Conservation (phyloP, 768 basidiomycete species). For the Dioszegia hungarica region DNA sequence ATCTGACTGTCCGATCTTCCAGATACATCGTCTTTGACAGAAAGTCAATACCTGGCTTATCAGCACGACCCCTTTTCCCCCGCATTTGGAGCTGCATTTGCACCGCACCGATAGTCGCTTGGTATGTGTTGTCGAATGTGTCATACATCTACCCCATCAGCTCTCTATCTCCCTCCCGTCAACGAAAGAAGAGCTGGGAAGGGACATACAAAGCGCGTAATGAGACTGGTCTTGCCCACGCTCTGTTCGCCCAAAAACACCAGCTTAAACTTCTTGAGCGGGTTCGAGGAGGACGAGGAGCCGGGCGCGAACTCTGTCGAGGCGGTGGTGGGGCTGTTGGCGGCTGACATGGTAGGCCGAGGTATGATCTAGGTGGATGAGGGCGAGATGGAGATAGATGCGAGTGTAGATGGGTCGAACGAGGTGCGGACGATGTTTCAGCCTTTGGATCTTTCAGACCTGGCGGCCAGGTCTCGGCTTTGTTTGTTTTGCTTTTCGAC, state of each 20-base stretch:
- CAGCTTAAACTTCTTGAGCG: conserved; percentile 82
- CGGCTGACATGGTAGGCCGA: neutral
- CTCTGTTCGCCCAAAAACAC: conserved; percentile 94
- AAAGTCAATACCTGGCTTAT: conserved; percentile 75
- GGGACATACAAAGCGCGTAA: conserved; percentile 67
- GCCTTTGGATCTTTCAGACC: too few relatives aligned
- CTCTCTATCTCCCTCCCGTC: neutral
- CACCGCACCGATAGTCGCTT: conserved; percentile 48
- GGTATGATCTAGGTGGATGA: too few relatives aligned
- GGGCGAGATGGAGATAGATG: neutral
- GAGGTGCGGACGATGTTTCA: too few relatives aligned
- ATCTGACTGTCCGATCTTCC: conserved; percentile 92
- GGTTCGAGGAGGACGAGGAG: conserved; percentile 23
- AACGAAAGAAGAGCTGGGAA: neutral
- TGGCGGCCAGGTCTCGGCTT: too few relatives aligned
- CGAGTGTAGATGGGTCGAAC: neutral
- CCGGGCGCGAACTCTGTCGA: neutral
- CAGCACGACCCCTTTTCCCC: neutral
- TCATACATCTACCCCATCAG: conserved; percentile 75
- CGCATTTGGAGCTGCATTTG: neutral
- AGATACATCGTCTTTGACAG: conserved; percentile 99
- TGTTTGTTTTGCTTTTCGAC: too few relatives aligned
- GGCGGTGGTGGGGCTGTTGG: neutral
- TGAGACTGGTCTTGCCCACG: conserved; percentile 97
- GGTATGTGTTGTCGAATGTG: conserved; percentile 98